Evolutionary conservation across 108 stramenopile species (phyloP).

Genomic region (Mayamaea pseudoterrestris): DNA sequence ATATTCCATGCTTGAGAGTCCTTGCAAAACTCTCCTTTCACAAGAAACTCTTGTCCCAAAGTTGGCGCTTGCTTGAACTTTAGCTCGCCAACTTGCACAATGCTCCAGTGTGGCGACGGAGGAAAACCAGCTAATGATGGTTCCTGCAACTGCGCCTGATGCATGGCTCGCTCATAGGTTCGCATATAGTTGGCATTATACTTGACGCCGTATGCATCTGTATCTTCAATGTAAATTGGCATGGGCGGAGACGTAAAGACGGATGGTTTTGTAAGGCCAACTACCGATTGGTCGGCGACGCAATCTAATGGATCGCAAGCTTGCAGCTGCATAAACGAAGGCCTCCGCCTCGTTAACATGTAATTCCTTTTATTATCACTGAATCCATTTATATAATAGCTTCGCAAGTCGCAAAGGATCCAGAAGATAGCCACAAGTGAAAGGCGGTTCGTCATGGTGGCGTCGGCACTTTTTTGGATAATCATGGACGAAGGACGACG

Average conservation of each 20-base stretch:
- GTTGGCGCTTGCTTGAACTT: constrained; percentile 44
- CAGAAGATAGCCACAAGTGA: too few relatives aligned
- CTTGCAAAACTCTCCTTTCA: constrained; percentile 23
- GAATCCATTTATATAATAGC: too few relatives aligned
- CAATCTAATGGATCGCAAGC: too few relatives aligned
- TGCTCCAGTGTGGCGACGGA: constrained; percentile 17
- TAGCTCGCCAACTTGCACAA: constrained; percentile 32
- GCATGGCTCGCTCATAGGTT: constrained; percentile 52
- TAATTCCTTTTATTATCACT: too few relatives aligned
- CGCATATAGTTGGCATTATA: constrained; percentile 64
- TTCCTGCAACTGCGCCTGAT: not conserved
- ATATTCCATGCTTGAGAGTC: constrained; percentile 36
- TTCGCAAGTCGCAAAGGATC: too few relatives aligned
- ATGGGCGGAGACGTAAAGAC: constrained; percentile 19
- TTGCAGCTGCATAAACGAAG: too few relatives aligned
- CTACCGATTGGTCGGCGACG: too few relatives aligned
- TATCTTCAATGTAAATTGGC: constrained; percentile 64
- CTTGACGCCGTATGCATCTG: constrained; percentile 64
- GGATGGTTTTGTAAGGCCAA: too few relatives aligned
- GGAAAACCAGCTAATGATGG: not conserved
- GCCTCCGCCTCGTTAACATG: too few relatives aligned
- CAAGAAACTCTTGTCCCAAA: constrained; percentile 38
- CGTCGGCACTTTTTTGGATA: too few relatives aligned
- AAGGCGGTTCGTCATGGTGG: too few relatives aligned
- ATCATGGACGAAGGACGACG: too few relatives aligned